Evolutionary conservation across 2,329 filamentous ascomycete species (phyloP).

Genomic region (Waltergamsia citrina): DNA sequence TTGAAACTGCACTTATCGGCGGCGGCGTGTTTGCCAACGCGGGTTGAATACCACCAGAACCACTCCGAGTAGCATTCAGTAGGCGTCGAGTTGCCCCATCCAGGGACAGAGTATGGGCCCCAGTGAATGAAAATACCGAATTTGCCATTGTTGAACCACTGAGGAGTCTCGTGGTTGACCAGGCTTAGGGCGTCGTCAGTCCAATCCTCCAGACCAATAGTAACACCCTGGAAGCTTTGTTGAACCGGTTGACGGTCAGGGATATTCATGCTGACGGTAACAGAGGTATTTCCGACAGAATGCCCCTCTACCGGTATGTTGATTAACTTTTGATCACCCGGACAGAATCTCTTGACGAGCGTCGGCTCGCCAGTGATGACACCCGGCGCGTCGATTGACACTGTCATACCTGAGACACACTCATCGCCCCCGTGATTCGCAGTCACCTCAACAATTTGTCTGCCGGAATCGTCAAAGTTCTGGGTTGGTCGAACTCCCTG

Average conservation of each 20-base stretch:
- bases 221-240: constrained; percentile 9
- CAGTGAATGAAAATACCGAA: constrained; percentile 10
- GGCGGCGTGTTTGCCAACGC: constrained; percentile 19
- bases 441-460: constrained; percentile 30
- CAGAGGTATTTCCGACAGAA: constrained; percentile 11
- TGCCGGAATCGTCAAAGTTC: constrained; percentile 22
- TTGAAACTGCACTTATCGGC: constrained; percentile 32
- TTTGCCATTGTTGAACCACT: constrained; percentile 9
- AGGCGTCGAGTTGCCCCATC: constrained; percentile 35
- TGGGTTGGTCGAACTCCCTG: constrained; percentile 32
- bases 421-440: constrained; percentile 24
- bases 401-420: constrained; percentile 21
- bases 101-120: constrained; percentile 8
- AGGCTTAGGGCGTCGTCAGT: constrained; percentile 16
- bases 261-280: constrained; percentile 8
- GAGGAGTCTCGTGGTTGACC: constrained; percentile 4
- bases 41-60: constrained; percentile 41
- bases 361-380: constrained; percentile 33
- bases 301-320: constrained; percentile 24
- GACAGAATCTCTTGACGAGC: constrained; percentile 27
- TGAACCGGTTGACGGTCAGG: background rate
- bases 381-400: constrained; percentile 19
- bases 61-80: constrained; percentile 33
- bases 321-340: constrained; percentile 31
- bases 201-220: constrained; percentile 25